These are phyloP conservation scores for Fusarium sp. DNA, from an alignment of 2,329 filamentous ascomycete genomes.

Conservation along the genomic window DNA sequence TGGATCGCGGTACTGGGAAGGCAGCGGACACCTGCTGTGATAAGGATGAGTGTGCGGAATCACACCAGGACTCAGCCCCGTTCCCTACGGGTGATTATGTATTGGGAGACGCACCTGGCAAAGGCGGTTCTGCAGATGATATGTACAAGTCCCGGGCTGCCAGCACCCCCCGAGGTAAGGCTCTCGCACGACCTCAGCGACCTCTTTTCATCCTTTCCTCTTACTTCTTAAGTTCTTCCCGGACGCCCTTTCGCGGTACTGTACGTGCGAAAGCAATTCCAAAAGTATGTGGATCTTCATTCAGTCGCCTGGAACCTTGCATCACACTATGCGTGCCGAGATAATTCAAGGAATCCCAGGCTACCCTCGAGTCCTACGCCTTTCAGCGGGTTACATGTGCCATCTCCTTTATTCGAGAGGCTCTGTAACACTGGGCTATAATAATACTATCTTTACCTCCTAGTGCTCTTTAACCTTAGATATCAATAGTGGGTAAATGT, in stretches of 20 bases:
- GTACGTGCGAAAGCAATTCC: rapidly evolving
- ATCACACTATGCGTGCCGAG: rapidly evolving
- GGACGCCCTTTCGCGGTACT: not conserved
- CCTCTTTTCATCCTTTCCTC: not conserved
- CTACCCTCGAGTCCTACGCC: rapidly evolving
- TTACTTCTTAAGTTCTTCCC: too few species aligned
- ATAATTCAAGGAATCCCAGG: not conserved
- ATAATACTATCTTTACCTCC: not conserved
- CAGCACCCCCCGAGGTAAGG: too few species aligned
- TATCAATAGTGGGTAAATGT: too few species aligned
- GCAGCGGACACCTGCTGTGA: not conserved
- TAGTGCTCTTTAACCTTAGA: too few species aligned
- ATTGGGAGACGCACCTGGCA: rapidly evolving
- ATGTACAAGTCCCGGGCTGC: rapidly evolving
- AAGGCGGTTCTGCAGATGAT: too few species aligned
- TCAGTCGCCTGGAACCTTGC: rapidly evolving
- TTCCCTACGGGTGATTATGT: too few species aligned
- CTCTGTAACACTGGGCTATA: not conserved
- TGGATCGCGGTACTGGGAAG: rapidly evolving
- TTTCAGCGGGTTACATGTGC: not conserved
- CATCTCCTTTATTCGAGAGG: rapidly evolving
- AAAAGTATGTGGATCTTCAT: not conserved
- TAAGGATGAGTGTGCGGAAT: too few species aligned
- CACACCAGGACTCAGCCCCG: too few species aligned
- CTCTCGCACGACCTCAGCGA: rapidly evolving